Base-by-base conservation (phyloP, 257 asterid genomes). In the Cynanchum wilfordii region DNA sequence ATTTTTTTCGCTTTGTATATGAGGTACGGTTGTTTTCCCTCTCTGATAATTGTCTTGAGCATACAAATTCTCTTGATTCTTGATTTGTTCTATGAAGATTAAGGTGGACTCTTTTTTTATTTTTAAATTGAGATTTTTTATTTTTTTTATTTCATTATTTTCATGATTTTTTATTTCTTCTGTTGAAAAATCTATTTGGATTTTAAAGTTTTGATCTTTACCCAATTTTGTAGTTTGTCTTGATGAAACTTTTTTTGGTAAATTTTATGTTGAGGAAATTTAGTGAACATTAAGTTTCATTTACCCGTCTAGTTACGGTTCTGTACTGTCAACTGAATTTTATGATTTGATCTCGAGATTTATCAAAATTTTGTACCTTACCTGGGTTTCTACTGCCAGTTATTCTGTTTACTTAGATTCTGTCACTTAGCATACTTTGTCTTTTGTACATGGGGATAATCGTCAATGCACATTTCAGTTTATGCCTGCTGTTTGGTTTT, bases 1-100 rank as follows among this genome's bases (percentile, higher is more conserved):
- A 66, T 50, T 33, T 56, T 4, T 27, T 16, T 69, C 8, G 4
- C 49, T 63, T 47, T 70, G n/a, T 66, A 45, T 47, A 77, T 67
- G 77, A 89, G 90, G 88, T 86, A 77, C 75, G 17, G 50, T 17
- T 10, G 36, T 51, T 71, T 42, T 66, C 70, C 20, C 66, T 69
- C 66, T 42, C 10, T 75, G 25, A 29, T 15, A 29, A 44, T 11
- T 42, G 47, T 42, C 47, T 65, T 65, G 25, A 17, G 9, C 56
- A 68, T 44, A 17, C 12, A 25, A 67, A 67, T 60, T 63, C 33
- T 50, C 75, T 64, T 58, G 51, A 73, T 68, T 73, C 70, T 71
- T 65, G 25, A 27, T 68, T 68, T 69, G 33, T 54, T 70, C 65
- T 60, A 40, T 42, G 56, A 42, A 57, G 38, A 79, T 85, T 79